Percentiles rank a stretch among this genome's conserved stretches.
phyloP scores from a whole-genome alignment of 108 stramenopile genomes.

The Aurantiochytrium sp. region DNA sequence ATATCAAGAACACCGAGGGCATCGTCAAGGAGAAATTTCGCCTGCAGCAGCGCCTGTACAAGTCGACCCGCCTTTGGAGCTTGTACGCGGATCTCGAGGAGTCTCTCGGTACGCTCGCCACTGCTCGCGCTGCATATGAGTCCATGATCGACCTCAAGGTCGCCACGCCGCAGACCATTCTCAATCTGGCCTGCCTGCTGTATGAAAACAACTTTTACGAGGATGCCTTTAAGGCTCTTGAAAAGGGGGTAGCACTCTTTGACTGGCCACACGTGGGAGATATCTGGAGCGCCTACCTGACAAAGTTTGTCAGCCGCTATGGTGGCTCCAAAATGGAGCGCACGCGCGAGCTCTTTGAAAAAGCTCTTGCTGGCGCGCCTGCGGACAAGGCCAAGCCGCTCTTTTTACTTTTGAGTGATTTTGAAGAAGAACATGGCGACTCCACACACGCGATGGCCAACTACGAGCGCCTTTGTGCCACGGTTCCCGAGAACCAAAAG shows the following conservation, averaged over 20 bases:
- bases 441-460: slow-evolving; percentile 78
- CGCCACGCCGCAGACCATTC: slow-evolving; percentile 81
- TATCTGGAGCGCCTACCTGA: slow-evolving; percentile 80
- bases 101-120: slow-evolving; percentile 80
- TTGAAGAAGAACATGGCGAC: slow-evolving; percentile 89
- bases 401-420: slow-evolving; percentile 76
- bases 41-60: slow-evolving; percentile 47
- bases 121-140: slow-evolving; percentile 87
- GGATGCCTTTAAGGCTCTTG: slow-evolving; percentile 65
- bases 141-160: slow-evolving; percentile 79
- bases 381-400: slow-evolving; percentile 74
- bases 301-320: slow-evolving; percentile 77
- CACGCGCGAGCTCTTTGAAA: slow-evolving; percentile 81
- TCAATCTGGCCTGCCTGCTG: slow-evolving; percentile 86
- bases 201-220: slow-evolving; percentile 87
- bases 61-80: slow-evolving; percentile 75
- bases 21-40: slow-evolving; percentile 22
- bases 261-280: slow-evolving; percentile 75
- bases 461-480: slow-evolving; percentile 70
- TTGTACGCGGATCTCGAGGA: slow-evolving; percentile 93
- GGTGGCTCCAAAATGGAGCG: slow-evolving; percentile 84
- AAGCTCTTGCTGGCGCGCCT: slow-evolving; percentile 73
- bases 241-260: slow-evolving; percentile 76
- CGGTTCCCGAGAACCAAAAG: slow-evolving; percentile 72
- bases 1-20: not conserved